These are phyloP conservation scores for Diaporthe citri DNA, from an alignment of 2,329 filamentous ascomycete species.

Conservation along the genomic window DNA sequence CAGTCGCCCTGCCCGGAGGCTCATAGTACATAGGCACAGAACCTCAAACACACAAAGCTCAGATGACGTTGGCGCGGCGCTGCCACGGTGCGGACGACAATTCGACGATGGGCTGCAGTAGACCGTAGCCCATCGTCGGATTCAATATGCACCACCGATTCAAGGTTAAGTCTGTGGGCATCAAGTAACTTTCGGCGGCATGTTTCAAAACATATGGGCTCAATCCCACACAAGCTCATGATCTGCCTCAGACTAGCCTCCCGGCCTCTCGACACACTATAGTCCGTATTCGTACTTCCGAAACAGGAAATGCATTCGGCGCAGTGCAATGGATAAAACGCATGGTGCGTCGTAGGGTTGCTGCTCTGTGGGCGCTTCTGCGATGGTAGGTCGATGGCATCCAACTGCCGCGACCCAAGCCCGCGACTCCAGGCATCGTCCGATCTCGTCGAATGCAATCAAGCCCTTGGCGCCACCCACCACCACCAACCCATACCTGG, in stretches of 20 bases:
- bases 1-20: background rate
- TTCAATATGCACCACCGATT: background rate
- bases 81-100: background rate
- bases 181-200: conserved; percentile 12
- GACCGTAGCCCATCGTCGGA: background rate
- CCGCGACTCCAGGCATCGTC: conserved; percentile 11
- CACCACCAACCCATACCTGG: background rate
- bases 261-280: conserved; percentile 44
- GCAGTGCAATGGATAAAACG: conserved; percentile 15
- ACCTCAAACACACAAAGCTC: conserved; percentile 8
- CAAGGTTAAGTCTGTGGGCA: conserved; percentile 11
- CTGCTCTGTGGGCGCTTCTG: background rate
- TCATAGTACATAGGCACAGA: background rate
- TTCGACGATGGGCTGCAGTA: conserved; percentile 1
- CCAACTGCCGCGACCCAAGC: background rate
- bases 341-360: conserved; percentile 17
- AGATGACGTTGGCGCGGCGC: conserved; percentile 13
- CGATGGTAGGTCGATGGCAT: background rate
- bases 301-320: background rate
- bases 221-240: conserved; percentile 22
- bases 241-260: conserved; percentile 8
- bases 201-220: conserved; percentile 30
- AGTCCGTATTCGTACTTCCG: conserved; percentile 4
- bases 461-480: conserved; percentile 8
- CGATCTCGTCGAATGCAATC: background rate